Base-by-base conservation (phyloP, 345 rosid species). In the Sonneratia alba region DNA sequence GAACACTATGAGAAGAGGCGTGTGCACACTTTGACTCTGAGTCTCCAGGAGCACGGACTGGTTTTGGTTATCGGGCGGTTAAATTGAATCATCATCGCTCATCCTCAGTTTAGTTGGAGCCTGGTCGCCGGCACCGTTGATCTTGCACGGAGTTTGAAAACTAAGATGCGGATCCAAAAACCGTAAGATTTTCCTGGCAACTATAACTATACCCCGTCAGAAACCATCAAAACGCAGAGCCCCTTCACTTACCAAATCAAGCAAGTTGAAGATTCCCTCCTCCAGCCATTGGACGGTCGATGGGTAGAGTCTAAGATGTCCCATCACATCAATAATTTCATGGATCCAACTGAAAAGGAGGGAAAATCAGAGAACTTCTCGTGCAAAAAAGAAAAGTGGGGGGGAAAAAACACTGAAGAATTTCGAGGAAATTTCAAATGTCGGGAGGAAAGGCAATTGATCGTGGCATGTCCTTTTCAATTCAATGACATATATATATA, bases 371-470 rank as follows among this genome's bases (percentile, higher is more conserved):
- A 59, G 62, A 2, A 59, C 6, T 59, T 59, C 64, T 10, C 32
- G 2, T 21, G 64, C 64, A 59, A 21, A 40, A 40, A 0, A 40
- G 9, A 40, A 40, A 2, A 27, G 32, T 27, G 32, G 32, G 32
- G 0, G 32, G 43, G 43, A 2, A 24, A 59, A 3, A 59, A 12
- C 64, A 59, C 9, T 59, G 64, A 59, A 7, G 36, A 59, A n/a
- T 59, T 59, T 59, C 64, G 64, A 59, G 64, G 64, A 59, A 59
- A 59, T n/a, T 59, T n/a, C 64, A 59, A 59, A 59, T 21, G 64
- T 22, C n/a, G 32, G 64, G 13, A 36, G 64, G 12, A 22, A 59
- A 59, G 34, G 64, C 27, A 24, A 18, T 10, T 24, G 64, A 59
- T 59, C 64, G 24, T 59, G 64, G 64, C 64, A 1, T 12, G 32